Conservation (phyloP, 805 yeast species). For the Schizosaccharomyces octosporus region DNA sequence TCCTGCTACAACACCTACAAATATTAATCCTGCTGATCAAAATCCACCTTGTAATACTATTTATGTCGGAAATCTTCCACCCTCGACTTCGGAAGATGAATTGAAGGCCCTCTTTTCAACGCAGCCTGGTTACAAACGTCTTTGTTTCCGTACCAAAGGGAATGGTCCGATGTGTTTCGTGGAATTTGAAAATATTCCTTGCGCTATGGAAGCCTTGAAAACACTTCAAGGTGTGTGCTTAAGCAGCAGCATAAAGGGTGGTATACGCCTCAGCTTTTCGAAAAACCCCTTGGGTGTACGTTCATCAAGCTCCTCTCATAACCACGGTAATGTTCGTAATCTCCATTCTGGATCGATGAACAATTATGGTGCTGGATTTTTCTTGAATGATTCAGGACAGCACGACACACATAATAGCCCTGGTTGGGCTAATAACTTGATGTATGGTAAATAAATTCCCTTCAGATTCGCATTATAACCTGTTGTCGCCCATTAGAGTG, state of each 20-base stretch:
- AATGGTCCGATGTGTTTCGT: conserved; percentile 98
- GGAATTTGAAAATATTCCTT: conserved; percentile 85
- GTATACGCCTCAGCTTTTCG: conserved; percentile 77
- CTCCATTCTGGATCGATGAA: background rate
- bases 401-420: background rate
- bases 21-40: conserved; percentile 68
- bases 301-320: conserved; percentile 2
- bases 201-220: conserved; percentile 80
- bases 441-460: background rate
- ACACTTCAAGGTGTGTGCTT: conserved; percentile 81
- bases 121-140: conserved; percentile 76
- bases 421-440: background rate
- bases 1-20: background rate
- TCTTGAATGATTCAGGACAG: background rate
- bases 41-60: conserved; percentile 96
- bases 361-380: background rate
- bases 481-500: background rate
- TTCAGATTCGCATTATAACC: background rate
- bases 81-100: conserved; percentile 88
- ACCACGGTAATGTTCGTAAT: background rate
- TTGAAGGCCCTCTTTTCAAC: conserved; percentile 65
- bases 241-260: conserved; percentile 77
- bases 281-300: conserved; percentile 94
- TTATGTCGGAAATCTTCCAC: conserved; percentile 91
- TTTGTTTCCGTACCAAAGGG: conserved; percentile 70